A percentile compares a stretch with the other conserved stretches of the same genome.
These are phyloP conservation scores for Epichloe elymi DNA, from an alignment of 2,329 filamentous ascomycete genomes.

Conservation along the genomic window DNA sequence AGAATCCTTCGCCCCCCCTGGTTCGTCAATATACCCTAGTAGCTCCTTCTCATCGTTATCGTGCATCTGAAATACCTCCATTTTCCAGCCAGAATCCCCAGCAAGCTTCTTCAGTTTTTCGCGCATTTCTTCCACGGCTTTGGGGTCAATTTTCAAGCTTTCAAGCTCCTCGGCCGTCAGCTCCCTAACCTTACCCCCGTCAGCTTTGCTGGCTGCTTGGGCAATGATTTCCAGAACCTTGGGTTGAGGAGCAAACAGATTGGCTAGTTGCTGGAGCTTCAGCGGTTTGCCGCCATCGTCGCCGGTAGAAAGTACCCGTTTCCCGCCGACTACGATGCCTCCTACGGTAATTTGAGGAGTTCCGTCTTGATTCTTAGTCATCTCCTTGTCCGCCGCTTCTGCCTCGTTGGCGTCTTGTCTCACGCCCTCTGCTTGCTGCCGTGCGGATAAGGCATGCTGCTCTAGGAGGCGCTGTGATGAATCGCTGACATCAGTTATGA, in stretches of 20 bases:
- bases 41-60: constrained; percentile 45
- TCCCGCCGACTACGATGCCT: constrained; percentile 39
- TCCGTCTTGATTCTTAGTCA: constrained; percentile 21
- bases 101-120: constrained; percentile 56
- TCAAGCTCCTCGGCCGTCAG: constrained; percentile 55
- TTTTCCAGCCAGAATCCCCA: constrained; percentile 60
- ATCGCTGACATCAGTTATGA: constrained; percentile 44
- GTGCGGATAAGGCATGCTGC: constrained; percentile 17
- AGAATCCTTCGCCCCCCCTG: background rate
- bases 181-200: constrained; percentile 48
- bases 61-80: constrained; percentile 63
- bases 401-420: constrained; percentile 8
- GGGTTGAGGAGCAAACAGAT: constrained; percentile 16
- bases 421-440: constrained; percentile 16
- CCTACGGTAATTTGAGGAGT: constrained; percentile 29
- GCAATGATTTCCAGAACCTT: constrained; percentile 28
- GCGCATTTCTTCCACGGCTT: constrained; percentile 55
- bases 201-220: constrained; percentile 31
- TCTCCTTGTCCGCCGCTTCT: background rate
- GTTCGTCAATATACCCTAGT: constrained; percentile 52
- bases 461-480: constrained; percentile 26
- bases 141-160: constrained; percentile 50
- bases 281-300: constrained; percentile 35
- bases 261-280: constrained; percentile 21
- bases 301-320: constrained; percentile 31